A percentile compares a stretch with the other conserved stretches of the same genome.
These are phyloP conservation scores for Pseudogymnoascus sp. DNA, from an alignment of 2,329 filamentous ascomycete species.

Conservation along the genomic window DNA sequence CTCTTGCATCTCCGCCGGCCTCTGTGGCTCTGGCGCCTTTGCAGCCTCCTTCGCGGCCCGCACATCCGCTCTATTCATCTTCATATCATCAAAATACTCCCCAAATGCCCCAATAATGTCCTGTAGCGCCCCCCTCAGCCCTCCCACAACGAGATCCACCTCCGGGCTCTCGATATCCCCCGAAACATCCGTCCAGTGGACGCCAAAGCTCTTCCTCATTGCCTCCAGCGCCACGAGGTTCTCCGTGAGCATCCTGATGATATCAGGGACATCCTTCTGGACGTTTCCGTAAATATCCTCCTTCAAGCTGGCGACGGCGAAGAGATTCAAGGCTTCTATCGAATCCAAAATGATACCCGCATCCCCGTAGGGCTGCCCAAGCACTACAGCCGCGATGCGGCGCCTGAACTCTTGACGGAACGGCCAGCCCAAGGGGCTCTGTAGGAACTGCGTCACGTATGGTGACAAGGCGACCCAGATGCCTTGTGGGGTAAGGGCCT, in stretches of 20 bases:
- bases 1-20: slow-evolving; percentile 25
- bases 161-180: slow-evolving; percentile 52
- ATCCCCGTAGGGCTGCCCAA: slow-evolving; percentile 68
- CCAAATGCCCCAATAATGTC: slow-evolving; percentile 67
- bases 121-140: slow-evolving; percentile 58
- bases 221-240: slow-evolving; percentile 63
- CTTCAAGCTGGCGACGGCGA: slow-evolving; percentile 65
- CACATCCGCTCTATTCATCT: slow-evolving; percentile 64
- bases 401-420: slow-evolving; percentile 66
- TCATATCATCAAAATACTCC: slow-evolving; percentile 64
- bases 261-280: slow-evolving; percentile 68
- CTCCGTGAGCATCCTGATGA: slow-evolving; percentile 66
- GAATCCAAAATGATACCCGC: slow-evolving; percentile 64
- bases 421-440: slow-evolving; percentile 52
- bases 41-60: slow-evolving; percentile 58
- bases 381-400: slow-evolving; percentile 58
- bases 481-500: slow-evolving; percentile 45
- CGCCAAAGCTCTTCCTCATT: slow-evolving; percentile 52
- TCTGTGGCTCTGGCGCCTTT: background rate
- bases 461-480: slow-evolving; percentile 34
- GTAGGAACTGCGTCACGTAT: slow-evolving; percentile 30
- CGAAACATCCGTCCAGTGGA: slow-evolving; percentile 75
- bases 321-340: slow-evolving; percentile 58
- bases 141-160: slow-evolving; percentile 62
- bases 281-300: slow-evolving; percentile 85